Evolutionary conservation across 2,329 filamentous ascomycete genomes (phyloP), one percentile per base, ranked within the genome.

Genomic region (Lecanicillium sp.): DNA sequence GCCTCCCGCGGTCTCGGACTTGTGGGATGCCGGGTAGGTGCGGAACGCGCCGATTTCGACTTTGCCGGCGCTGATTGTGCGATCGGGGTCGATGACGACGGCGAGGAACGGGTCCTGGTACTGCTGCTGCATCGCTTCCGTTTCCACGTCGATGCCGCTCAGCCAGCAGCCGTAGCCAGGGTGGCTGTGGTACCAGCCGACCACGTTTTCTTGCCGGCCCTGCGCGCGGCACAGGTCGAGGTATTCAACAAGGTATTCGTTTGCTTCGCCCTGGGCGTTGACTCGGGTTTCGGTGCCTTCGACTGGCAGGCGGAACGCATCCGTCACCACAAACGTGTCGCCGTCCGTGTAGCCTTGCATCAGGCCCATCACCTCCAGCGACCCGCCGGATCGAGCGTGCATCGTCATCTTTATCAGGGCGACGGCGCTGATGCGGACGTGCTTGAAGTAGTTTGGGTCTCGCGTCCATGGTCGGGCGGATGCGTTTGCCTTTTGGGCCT

Each of bases 391-490:
- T n/a, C 92, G 85, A 9, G 92, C 92, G 60, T 98, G 92, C 86
- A 96, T 97, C 47, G 94, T 87, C 92, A 98, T 98, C 68, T 98
- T 98, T 51, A 97, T 77, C 43, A 98, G 77, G 5, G 92, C 92
- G 11, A 95, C 82, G 42, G 92, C 88, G 37, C 87, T 94, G 63
- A 98, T 90, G 53, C 89, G 87, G 33, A 97, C 87, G 39, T 84
- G 76, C 59, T 90, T 94, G 76, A 97, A 98, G 70, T 96, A 81
- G 61, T 87, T 74, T 0, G 84, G 81, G 56, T 96, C 81, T 33
- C 68, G 69, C 36, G 67, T 68, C 92, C 92, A 97, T 44, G 89
- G 88, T 39, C 75, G 75, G 17, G 72, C 68, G 10, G 72, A 64
- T 45, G 72, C 73, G 48, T 84, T 74, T 28, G 71, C 65, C 55